Percentiles rank a stretch among this genome's conserved stretches.
These are phyloP conservation scores for Neoarthrinium moseri DNA, from an alignment of 2,329 filamentous ascomycete species.

Conservation along the genomic window DNA sequence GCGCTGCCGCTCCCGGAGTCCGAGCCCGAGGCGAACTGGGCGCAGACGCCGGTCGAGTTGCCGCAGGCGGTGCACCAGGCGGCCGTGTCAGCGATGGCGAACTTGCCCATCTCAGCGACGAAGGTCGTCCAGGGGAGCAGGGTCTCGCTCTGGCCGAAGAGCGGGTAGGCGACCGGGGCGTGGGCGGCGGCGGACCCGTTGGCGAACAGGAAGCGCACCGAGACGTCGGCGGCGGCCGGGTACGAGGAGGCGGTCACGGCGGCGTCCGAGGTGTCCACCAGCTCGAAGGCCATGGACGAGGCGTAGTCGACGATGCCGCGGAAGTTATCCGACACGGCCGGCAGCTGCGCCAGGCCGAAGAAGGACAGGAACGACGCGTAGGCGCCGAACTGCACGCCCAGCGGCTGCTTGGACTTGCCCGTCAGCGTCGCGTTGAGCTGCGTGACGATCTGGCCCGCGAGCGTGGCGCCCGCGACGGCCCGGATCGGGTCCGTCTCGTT, in stretches of 20 bases:
- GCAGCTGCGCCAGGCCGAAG: constrained; percentile 58
- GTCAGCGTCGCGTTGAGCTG: constrained; percentile 53
- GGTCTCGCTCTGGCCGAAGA: constrained; percentile 57
- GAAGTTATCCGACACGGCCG: constrained; percentile 59
- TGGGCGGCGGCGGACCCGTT: constrained; percentile 56
- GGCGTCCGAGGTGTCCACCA: constrained; percentile 41
- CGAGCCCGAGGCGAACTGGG: constrained; percentile 29
- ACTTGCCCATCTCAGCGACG: constrained; percentile 57
- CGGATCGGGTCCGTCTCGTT: constrained; percentile 68
- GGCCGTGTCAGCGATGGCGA: constrained; percentile 63
- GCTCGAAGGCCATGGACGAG: constrained; percentile 76
- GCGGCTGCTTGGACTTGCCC: constrained; percentile 30
- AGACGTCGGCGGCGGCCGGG: constrained; percentile 47
- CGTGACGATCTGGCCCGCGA: constrained; percentile 54
- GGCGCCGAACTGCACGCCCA: constrained; percentile 59
- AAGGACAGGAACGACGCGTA: constrained; percentile 63
- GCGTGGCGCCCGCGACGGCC: constrained; percentile 56
- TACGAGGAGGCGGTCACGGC: constrained; percentile 50
- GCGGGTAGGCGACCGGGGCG: constrained; percentile 51
- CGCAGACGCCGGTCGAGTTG: constrained; percentile 67
- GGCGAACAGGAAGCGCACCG: constrained; percentile 60
- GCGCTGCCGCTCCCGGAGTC: constrained; percentile 17
- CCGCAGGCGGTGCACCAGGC: constrained; percentile 77
- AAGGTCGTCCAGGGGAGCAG: constrained; percentile 70
- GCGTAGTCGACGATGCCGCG: constrained; percentile 81